Conservation (phyloP, 2,329 filamentous ascomycete genomes). For the Aureobasidium subglaciale region DNA sequence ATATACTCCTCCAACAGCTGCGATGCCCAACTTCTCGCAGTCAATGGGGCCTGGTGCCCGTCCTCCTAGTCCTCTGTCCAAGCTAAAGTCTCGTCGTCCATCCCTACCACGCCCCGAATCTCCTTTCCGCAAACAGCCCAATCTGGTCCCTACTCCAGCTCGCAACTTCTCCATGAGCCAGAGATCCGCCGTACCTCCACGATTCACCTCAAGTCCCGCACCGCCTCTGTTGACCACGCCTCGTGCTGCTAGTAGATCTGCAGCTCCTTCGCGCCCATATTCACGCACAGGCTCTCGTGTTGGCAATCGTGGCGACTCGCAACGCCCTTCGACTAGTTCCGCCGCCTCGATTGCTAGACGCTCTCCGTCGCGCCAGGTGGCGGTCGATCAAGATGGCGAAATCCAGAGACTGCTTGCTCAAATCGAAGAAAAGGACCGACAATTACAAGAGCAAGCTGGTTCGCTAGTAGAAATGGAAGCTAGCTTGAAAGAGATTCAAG, state of each 20-base stretch:
- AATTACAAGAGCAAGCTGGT: slow-evolving; percentile 79
- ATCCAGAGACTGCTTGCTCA: slow-evolving; percentile 64
- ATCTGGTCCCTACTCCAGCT: slow-evolving; percentile 48
- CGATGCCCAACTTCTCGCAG: slow-evolving; percentile 75
- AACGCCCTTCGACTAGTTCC: slow-evolving; percentile 43
- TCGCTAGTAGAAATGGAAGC: slow-evolving; percentile 85
- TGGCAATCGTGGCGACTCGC: slow-evolving; percentile 30
- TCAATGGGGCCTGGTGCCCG: slow-evolving; percentile 68
- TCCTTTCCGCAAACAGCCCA: slow-evolving; percentile 61
- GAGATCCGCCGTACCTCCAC: slow-evolving; percentile 44
- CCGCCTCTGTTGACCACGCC: slow-evolving; percentile 39
- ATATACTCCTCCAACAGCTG: slow-evolving; percentile 53
- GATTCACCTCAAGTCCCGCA: slow-evolving; percentile 55
- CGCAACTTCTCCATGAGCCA: slow-evolving; percentile 50
- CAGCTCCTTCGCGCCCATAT: slow-evolving; percentile 37
- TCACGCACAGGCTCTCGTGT: slow-evolving; percentile 42
- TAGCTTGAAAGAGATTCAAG: slow-evolving; percentile 73
- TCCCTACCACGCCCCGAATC: slow-evolving; percentile 87
- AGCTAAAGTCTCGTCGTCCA: slow-evolving; percentile 55
- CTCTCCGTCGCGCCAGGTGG: slow-evolving; percentile 30
- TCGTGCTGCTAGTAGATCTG: slow-evolving; percentile 44
- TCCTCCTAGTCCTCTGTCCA: slow-evolving; percentile 64
- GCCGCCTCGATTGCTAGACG: slow-evolving; percentile 33
- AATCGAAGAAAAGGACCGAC: slow-evolving; percentile 75
- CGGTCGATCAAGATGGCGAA: slow-evolving; percentile 53